Evolutionary conservation across 1,284 basidiomycete species (phyloP), one percentile per base, ranked within the genome.

Genomic region (Irpex rosettiformis): DNA sequence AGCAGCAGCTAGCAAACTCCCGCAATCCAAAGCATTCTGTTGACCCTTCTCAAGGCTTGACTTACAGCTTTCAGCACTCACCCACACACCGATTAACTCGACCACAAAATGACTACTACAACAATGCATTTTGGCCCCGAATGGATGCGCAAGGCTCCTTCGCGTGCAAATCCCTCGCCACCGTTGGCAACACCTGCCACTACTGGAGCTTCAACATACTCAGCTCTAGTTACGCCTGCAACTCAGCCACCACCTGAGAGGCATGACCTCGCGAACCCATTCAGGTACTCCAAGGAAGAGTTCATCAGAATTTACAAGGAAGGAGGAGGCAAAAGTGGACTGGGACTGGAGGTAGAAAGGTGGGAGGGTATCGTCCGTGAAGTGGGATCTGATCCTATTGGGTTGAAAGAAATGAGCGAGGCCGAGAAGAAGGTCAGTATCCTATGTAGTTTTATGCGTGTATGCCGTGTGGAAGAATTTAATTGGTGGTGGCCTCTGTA

Each of bases 111-210:
- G 86, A 81, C 86, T 60, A 79, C 86, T 55, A 79, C 81, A 53
- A 88, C 88, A 21, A 87, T 91, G 83, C 91, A 92, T 72, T 91
- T 92, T 77, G 89, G 88, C 68, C 91, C 90, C 54, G 90, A 93
- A 76, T 93, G 91, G 91, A 92, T 93, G 90, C 85, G 91, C 66
- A 82, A 85, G 63, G 66, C 79, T 55, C 69, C 80, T 52, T 67
- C 82, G 57, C 84, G 84, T 65, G 73, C 80, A 53, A 79, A 76
- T 55, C 85, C 83, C 51, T 83, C 85, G 13, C 82, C 86, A 22
- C 84, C 84, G 55, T 83, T 81, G 56, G 59, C 66, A 28, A 66
- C 69, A 18, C 69, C 73, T 58, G 70, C 74, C 62, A 73, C 79
- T 62, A 72, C 79, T 63, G 77, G 77, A 68, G 74, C 80, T 72